Evolutionary conservation across 2,329 filamentous ascomycete species (phyloP).

Genomic region (Sarocladium brachiariae): DNA sequence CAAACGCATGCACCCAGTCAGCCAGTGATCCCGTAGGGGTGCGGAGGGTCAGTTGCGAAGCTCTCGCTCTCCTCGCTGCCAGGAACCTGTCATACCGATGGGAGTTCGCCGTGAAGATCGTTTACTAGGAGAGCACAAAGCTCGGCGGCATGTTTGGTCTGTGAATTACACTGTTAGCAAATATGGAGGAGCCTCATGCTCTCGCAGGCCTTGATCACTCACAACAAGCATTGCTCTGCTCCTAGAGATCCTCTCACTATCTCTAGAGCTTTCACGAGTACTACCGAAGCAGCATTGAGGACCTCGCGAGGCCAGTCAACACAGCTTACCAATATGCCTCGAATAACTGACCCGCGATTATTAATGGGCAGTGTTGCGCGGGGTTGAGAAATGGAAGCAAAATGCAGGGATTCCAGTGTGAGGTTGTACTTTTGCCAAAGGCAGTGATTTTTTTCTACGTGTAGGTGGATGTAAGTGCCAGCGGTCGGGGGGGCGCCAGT

Average conservation of each 20-base stretch:
- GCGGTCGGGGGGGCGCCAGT: not conserved
- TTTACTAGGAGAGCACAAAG: slow-evolving; percentile 85
- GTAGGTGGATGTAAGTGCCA: slow-evolving; percentile 8
- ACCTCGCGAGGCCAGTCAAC: not conserved
- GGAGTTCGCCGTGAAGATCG: slow-evolving; percentile 85
- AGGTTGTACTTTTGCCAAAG: not conserved
- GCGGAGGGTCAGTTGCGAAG: not conserved
- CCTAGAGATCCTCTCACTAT: slow-evolving; percentile 72
- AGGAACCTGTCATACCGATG: slow-evolving; percentile 55
- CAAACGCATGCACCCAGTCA: slow-evolving; percentile 5
- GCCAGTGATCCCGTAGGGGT: not conserved
- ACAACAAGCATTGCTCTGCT: slow-evolving; percentile 54
- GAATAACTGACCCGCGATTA: not conserved
- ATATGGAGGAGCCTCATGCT: not conserved
- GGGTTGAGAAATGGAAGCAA: not conserved
- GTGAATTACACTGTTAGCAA: not conserved
- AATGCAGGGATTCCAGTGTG: not conserved
- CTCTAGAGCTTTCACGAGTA: slow-evolving; percentile 66
- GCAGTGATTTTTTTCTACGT: slow-evolving; percentile 8
- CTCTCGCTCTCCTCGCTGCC: not conserved
- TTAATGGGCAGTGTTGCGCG: not conserved
- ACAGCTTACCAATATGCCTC: slow-evolving; percentile 10
- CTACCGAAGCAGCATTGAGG: slow-evolving; percentile 62
- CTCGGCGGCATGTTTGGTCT: slow-evolving; percentile 73
- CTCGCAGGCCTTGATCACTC: slow-evolving; percentile 23